Evolutionary conservation across 176 grass and related monocot genomes (phyloP).

Genomic region (Coix lacrymajobi): DNA sequence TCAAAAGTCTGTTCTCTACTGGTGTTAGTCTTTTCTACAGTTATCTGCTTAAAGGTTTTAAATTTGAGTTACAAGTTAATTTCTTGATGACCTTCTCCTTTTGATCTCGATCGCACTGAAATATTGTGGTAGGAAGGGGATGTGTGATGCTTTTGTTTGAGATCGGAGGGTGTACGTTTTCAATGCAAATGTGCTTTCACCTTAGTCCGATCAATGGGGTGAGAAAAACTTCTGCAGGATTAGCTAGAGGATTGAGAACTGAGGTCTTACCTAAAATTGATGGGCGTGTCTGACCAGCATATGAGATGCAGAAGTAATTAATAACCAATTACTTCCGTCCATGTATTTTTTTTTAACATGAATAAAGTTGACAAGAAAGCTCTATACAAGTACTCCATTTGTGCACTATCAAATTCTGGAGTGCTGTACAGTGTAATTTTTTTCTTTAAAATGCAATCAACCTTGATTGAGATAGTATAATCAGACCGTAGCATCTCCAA

Average conservation of each 20-base stretch:
- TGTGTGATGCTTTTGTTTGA: constrained; percentile 15
- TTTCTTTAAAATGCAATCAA: constrained; percentile 25
- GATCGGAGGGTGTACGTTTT: neutral
- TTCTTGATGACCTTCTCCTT: no score
- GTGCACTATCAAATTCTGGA: neutral
- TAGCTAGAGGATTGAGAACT: constrained; percentile 17
- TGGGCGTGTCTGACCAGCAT: constrained; percentile 35
- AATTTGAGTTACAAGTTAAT: no score
- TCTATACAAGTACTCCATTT: neutral
- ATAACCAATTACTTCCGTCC: neutral
- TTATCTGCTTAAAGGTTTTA: no score
- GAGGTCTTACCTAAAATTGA: constrained; percentile 43
- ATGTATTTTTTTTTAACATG: constrained; percentile 27
- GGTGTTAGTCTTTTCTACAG: no score
- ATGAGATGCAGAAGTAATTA: constrained; percentile 5
- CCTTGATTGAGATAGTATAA: neutral
- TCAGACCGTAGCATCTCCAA: neutral
- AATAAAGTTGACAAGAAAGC: neutral
- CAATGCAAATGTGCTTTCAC: constrained; percentile 12
- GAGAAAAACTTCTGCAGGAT: constrained; percentile 13
- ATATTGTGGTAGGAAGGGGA: constrained; percentile 12
- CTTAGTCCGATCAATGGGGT: constrained; percentile 17
- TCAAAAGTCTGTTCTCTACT: no score
- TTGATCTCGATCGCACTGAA: neutral
- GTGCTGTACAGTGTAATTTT: neutral